phyloP scores from a whole-genome alignment of 352 stramenopile species.

The Lagenidium giganteum region DNA sequence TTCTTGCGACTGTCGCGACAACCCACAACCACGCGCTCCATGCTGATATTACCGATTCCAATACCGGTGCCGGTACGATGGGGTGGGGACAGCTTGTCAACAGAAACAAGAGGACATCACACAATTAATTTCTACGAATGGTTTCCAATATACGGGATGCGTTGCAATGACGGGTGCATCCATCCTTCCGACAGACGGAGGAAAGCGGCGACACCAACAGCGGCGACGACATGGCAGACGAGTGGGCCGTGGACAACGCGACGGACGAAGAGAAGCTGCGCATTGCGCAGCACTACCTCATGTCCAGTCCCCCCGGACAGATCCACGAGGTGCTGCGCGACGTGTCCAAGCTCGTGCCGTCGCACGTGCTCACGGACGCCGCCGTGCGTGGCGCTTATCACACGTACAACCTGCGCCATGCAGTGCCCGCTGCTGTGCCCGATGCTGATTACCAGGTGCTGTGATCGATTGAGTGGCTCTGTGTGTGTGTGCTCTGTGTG shows the following conservation, averaged over 20 bases:
- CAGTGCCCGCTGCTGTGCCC: constrained; percentile 56
- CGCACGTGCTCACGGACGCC: constrained; percentile 59
- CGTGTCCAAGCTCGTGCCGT: constrained; percentile 77
- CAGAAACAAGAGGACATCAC: too few relatives aligned
- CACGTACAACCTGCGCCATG: constrained; percentile 75
- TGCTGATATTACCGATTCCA: too few relatives aligned
- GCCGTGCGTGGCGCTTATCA: constrained; percentile 68
- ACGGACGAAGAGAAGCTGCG: constrained; percentile 86
- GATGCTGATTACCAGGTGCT: constrained; percentile 76
- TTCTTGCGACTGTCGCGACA: too few relatives aligned
- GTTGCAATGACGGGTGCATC: too few relatives aligned
- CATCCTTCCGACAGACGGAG: too few relatives aligned
- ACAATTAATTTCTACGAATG: too few relatives aligned
- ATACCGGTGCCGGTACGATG: too few relatives aligned
- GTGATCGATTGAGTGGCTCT: background rate
- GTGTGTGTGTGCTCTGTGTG: background rate
- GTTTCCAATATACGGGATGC: too few relatives aligned
- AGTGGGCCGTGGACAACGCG: constrained; percentile 55
- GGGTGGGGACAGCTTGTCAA: too few relatives aligned
- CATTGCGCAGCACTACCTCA: constrained; percentile 86
- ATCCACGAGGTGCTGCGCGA: constrained; percentile 84
- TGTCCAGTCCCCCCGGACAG: constrained; percentile 87
- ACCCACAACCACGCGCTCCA: too few relatives aligned
- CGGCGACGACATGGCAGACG: constrained; percentile 43
- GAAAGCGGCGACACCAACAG: background rate